phyloP scores from a whole-genome alignment of 2,329 filamentous ascomycete species.

The Onygenales sp. region DNA sequence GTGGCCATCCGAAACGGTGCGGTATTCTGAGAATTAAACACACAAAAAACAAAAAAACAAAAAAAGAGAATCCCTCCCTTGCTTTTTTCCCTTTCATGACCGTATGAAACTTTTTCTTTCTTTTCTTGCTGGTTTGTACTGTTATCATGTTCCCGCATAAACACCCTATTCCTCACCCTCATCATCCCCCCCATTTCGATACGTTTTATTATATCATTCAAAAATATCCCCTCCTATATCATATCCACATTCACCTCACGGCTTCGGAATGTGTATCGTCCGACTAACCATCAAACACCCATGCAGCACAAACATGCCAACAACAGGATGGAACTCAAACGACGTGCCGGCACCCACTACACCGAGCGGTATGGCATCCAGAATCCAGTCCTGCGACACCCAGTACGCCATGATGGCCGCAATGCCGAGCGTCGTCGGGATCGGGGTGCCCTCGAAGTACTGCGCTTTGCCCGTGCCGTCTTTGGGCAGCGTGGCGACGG shows the following conservation, averaged over 20 bases:
- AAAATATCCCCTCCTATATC: not conserved
- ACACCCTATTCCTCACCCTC: too few relatives aligned
- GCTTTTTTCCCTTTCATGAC: too few relatives aligned
- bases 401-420: slow-evolving; percentile 83
- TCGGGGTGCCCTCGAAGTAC: slow-evolving; percentile 96
- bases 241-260: slow-evolving; percentile 23
- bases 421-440: slow-evolving; percentile 77
- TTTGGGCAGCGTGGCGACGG: slow-evolving; percentile 79
- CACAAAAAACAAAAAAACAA: too few relatives aligned
- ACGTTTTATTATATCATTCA: too few relatives aligned
- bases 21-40: too few relatives aligned
- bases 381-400: slow-evolving; percentile 70
- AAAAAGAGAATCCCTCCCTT: too few relatives aligned
- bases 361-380: slow-evolving; percentile 70
- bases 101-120: too few relatives aligned
- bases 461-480: slow-evolving; percentile 82
- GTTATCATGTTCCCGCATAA: too few relatives aligned
- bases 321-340: slow-evolving; percentile 77
- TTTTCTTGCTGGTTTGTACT: too few relatives aligned
- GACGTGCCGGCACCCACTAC: slow-evolving; percentile 55
- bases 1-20: too few relatives aligned
- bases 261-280: slow-evolving; percentile 91
- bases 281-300: slow-evolving; percentile 94
- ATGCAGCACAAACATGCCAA: slow-evolving; percentile 72
- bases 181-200: too few relatives aligned